Conservation (phyloP, 2,329 filamentous ascomycete species). For the Ramularia endophylla region DNA sequence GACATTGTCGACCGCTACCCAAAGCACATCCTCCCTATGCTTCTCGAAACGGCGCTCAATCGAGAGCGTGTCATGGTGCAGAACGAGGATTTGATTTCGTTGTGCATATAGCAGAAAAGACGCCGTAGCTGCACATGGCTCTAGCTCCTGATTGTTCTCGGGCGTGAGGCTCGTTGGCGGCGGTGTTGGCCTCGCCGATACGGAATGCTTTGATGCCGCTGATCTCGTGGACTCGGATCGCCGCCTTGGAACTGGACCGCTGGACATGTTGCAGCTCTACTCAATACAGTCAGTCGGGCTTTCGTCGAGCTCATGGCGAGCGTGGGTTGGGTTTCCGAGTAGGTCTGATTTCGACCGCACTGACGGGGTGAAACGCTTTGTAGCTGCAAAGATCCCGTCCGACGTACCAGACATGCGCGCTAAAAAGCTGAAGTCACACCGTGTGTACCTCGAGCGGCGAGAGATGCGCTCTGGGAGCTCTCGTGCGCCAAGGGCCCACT, state of each 20-base stretch:
- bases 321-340: slow-evolving; percentile 15
- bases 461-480: slow-evolving; percentile 18
- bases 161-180: slow-evolving; percentile 42
- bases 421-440: slow-evolving; percentile 24
- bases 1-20: slow-evolving; percentile 84
- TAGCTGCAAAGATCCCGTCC: slow-evolving; percentile 12
- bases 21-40: slow-evolving; percentile 74
- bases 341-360: slow-evolving; percentile 21
- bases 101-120: slow-evolving; percentile 87
- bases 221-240: slow-evolving; percentile 34
- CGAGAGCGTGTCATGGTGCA: slow-evolving; percentile 86
- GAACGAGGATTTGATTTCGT: slow-evolving; percentile 73
- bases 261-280: slow-evolving; percentile 37
- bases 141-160: slow-evolving; percentile 55
- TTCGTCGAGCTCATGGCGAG: no score
- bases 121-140: slow-evolving; percentile 84
- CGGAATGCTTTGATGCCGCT: slow-evolving; percentile 24
- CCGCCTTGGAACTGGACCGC: slow-evolving; percentile 35
- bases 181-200: slow-evolving; percentile 25
- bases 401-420: slow-evolving; percentile 32
- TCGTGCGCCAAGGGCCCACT: slow-evolving; percentile 24
- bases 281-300: slow-evolving; percentile 19
- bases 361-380: slow-evolving; percentile 22
- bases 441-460: slow-evolving; percentile 15
- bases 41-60: slow-evolving; percentile 80